These are phyloP conservation scores for Thelonectria olida DNA, from an alignment of 2,329 filamentous ascomycete genomes.

Conservation along the genomic window DNA sequence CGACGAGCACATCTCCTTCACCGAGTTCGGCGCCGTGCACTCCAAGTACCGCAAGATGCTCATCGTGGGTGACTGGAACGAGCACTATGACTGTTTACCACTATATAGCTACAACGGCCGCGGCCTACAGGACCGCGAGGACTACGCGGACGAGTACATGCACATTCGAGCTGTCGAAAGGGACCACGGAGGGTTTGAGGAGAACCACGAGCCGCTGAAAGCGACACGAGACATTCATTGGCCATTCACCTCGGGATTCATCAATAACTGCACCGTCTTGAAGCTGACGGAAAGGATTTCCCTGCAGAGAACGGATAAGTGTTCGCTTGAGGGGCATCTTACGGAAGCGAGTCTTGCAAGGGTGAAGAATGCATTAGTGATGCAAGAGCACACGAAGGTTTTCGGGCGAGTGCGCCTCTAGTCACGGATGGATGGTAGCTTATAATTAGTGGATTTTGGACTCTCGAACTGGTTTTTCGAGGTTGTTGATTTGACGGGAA, in stretches of 20 bases:
- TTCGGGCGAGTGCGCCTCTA: too few species aligned
- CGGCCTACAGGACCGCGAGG: slow-evolving; percentile 22
- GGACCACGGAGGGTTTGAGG: neutral
- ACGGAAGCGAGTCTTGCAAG: neutral
- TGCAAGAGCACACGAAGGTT: too few species aligned
- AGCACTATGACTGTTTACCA: slow-evolving; percentile 30
- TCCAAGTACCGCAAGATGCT: slow-evolving; percentile 39
- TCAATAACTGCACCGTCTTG: slow-evolving; percentile 22
- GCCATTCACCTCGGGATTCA: slow-evolving; percentile 10
- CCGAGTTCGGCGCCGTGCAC: slow-evolving; percentile 26
- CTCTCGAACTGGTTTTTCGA: neutral
- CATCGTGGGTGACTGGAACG: slow-evolving; percentile 28
- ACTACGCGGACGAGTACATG: slow-evolving; percentile 28
- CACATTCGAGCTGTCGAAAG: slow-evolving; percentile 30
- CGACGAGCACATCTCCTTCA: slow-evolving; percentile 18
- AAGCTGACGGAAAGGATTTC: slow-evolving; percentile 31
- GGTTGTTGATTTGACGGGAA: neutral
- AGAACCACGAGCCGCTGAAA: neutral
- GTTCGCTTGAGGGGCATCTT: slow-evolving; percentile 30
- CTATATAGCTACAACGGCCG: slow-evolving; percentile 32
- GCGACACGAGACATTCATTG: slow-evolving; percentile 17
- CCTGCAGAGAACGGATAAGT: slow-evolving; percentile 14
- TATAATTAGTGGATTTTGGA: too few species aligned
- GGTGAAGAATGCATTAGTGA: neutral
- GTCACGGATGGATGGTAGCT: too few species aligned